Evolutionary conservation across 225 moss, liverwort and hornwort genomes (phyloP).

Genomic region (Bryoerythrophyllum caledonicum): DNA sequence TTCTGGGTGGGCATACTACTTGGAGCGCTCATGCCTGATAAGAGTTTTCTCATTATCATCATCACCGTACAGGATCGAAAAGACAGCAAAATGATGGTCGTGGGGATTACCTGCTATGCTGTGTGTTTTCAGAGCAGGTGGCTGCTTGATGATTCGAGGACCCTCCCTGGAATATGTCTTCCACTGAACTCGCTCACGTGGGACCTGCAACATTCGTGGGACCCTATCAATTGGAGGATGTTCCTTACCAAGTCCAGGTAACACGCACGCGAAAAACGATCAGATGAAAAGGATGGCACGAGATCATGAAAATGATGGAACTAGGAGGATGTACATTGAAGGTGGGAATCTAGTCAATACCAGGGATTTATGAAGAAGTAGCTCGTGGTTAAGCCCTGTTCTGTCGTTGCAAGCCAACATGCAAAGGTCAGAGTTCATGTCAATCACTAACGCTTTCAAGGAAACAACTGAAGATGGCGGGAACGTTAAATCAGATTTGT

Average conservation of each 20-base stretch:
- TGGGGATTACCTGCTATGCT: constrained; percentile 18
- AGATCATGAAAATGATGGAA: constrained; percentile 5
- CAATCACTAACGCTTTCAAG: constrained; percentile 4
- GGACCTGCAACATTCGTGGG: constrained; percentile 38
- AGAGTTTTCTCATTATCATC: background rate
- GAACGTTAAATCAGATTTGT: background rate
- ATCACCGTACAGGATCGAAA: background rate
- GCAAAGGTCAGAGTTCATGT: background rate
- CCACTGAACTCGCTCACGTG: constrained; percentile 55
- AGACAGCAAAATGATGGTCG: background rate
- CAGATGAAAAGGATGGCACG: background rate
- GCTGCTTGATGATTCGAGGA: background rate
- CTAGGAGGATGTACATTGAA: background rate
- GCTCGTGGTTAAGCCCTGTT: constrained; percentile 56
- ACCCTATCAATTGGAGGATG: background rate
- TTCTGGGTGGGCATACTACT: background rate
- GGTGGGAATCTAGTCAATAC: constrained; percentile 30
- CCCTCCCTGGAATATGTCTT: constrained; percentile 34
- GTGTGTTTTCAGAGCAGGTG: background rate
- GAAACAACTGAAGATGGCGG: background rate
- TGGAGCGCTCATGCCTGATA: constrained; percentile 24
- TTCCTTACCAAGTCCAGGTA: background rate
- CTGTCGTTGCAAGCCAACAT: constrained; percentile 39
- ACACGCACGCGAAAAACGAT: background rate
- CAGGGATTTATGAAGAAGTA: constrained; percentile 63